Evolutionary conservation across 2,329 filamentous ascomycete species (phyloP).

Genomic region (Penicillium sp.): DNA sequence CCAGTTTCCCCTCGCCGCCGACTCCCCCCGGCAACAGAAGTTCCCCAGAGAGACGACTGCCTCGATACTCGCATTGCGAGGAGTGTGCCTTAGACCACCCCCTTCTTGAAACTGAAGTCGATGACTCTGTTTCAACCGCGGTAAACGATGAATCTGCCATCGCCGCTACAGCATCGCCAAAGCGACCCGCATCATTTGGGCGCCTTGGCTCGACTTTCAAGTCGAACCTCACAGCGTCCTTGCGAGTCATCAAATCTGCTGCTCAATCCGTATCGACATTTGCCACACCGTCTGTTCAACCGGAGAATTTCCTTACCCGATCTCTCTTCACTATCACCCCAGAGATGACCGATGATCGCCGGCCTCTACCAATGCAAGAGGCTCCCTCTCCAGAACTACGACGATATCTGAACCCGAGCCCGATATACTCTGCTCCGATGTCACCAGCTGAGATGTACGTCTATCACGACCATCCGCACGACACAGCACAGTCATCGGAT

Average conservation of each 20-base stretch:
- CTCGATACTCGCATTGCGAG: slow-evolving; percentile 51
- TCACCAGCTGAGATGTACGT: slow-evolving; percentile 46
- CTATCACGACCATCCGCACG: slow-evolving; percentile 42
- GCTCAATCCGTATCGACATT: slow-evolving; percentile 60
- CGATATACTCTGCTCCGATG: slow-evolving; percentile 43
- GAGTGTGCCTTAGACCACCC: slow-evolving; percentile 58
- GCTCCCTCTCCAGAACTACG: slow-evolving; percentile 56
- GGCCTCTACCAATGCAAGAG: slow-evolving; percentile 53
- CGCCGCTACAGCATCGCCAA: slow-evolving; percentile 14
- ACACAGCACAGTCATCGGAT: slow-evolving; percentile 26
- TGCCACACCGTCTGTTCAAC: slow-evolving; percentile 49
- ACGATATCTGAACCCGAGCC: slow-evolving; percentile 58
- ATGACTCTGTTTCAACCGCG: slow-evolving; percentile 21
- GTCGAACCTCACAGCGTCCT: slow-evolving; percentile 60
- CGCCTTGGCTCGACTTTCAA: slow-evolving; percentile 53
- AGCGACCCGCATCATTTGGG: slow-evolving; percentile 29
- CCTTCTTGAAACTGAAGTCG: slow-evolving; percentile 44
- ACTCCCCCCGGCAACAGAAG: slow-evolving; percentile 40
- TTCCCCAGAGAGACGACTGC: slow-evolving; percentile 41
- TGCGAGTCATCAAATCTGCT: slow-evolving; percentile 59
- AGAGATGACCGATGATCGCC: slow-evolving; percentile 57
- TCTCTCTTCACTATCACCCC: slow-evolving; percentile 56
- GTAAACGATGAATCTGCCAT: slow-evolving; percentile 12
- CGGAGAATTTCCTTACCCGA: slow-evolving; percentile 58
- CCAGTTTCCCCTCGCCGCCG: slow-evolving; percentile 43